phyloP scores from a whole-genome alignment of 495 filamentous ascomycete species.

The Copromyces sp. region DNA sequence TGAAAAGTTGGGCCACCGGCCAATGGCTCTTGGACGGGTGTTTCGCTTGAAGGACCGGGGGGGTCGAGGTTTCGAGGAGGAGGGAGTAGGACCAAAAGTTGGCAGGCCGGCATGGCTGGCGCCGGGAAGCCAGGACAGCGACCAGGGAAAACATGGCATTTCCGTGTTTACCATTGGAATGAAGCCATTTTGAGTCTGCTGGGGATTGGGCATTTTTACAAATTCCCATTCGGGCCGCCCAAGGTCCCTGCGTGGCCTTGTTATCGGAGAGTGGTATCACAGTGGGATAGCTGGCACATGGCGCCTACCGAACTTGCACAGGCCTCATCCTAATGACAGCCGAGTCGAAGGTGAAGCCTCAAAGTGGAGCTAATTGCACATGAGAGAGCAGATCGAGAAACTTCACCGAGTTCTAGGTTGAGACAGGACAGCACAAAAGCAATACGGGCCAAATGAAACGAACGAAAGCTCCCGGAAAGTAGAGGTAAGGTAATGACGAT shows the following conservation, averaged over 20 bases:
- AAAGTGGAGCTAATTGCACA: background rate
- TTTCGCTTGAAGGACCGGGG: background rate
- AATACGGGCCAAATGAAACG: background rate
- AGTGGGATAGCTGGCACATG: background rate
- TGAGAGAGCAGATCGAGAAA: background rate
- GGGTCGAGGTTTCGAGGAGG: background rate
- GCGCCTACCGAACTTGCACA: background rate
- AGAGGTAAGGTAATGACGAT: background rate
- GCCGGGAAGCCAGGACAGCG: background rate
- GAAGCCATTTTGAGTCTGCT: conserved; percentile 7
- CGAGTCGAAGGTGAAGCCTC: background rate
- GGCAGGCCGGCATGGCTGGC: conserved; percentile 8
- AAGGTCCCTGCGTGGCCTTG: background rate
- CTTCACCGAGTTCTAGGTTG: background rate
- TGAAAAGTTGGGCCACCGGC: background rate
- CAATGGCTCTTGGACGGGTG: background rate
- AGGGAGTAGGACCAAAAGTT: conserved; percentile 5
- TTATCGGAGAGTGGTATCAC: background rate
- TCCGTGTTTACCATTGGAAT: conserved; percentile 8
- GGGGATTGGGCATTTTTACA: background rate
- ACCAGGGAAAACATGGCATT: conserved; percentile 6
- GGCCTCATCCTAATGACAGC: background rate
- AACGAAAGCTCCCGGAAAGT: background rate
- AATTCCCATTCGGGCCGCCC: conserved; percentile 1
- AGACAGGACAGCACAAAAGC: background rate